Evolutionary conservation across 345 rosid genomes (phyloP), one percentile per base, ranked within the genome.

Genomic region (Anacardium occidentale): DNA sequence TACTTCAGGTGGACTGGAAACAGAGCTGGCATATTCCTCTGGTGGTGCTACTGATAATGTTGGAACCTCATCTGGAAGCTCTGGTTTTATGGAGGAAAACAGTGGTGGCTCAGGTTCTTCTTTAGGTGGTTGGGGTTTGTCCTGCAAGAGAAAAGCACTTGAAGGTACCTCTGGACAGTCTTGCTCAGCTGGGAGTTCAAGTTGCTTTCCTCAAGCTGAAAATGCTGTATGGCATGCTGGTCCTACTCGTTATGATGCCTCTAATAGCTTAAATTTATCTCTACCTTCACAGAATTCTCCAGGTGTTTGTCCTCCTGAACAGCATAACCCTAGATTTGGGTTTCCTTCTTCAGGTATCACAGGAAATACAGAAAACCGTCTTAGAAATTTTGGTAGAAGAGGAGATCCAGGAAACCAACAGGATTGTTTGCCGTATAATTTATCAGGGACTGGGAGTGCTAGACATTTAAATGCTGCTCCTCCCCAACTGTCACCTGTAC

Each of bases 91-190:
- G 48, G 97, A 88, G 56, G 93, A 87, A 64, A 81, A 80, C 53
- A 76, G 72, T 64, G 83, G 84, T 58, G 89, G 91, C 64, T 76
- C 90, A 3, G 81, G 85, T 59, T 80, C 92, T 62, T 79, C 97
- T 42, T 62, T 86, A 65, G 88, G 87, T 64, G 74, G 82, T 77
- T 89, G 94, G 94, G 90, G 93, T 65, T 77, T 78, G 61, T 91
- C 98, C 42, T 87, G 96, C 93, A 91, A 94, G 81, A 87, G 98
- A 85, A 94, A 83, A 83, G 88, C 94, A 63, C 88, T 89, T 75
- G 97, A 94, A 79, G 97, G 94, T 75, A 77, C 88, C 53, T 85
- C 97, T 45, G 85, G 87, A 76, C 88, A 75, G 60, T 82, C 89
- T 55, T 85, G 78, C 76, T 73, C 85, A 20, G 81, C 81, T 52